These are phyloP conservation scores for Zygosaccharomyces pseudorouxii DNA, from an alignment of 805 yeast genomes.

Conservation along the genomic window DNA sequence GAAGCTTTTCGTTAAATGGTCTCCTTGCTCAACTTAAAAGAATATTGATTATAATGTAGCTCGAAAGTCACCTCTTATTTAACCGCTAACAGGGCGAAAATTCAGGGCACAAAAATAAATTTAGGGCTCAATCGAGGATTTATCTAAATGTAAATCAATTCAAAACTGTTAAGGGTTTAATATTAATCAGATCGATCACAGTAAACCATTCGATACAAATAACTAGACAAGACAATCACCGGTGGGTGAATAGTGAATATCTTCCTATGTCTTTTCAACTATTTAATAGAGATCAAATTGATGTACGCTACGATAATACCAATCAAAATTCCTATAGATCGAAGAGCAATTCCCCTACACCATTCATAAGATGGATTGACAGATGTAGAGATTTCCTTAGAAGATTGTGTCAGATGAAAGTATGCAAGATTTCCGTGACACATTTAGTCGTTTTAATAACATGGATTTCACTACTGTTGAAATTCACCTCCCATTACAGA, in stretches of 20 bases:
- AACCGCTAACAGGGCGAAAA: no score
- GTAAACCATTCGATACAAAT: not conserved
- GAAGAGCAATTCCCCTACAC: not conserved
- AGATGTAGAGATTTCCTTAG: not conserved
- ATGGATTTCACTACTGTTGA: conserved; percentile 47
- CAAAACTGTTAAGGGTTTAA: no score
- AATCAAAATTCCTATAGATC: not conserved
- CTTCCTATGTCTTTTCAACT: conserved; percentile 20
- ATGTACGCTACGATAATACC: conserved; percentile 11
- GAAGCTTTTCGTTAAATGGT: no score
- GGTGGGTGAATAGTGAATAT: not conserved
- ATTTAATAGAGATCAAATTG: conserved; percentile 20
- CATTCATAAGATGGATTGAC: not conserved
- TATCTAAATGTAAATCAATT: no score
- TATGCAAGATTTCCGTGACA: conserved; percentile 50
- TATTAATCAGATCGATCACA: not conserved
- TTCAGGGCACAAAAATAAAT: no score
- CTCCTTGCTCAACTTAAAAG: no score
- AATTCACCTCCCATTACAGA: conserved; percentile 55
- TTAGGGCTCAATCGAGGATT: no score
- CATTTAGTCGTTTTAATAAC: conserved; percentile 50
- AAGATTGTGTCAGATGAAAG: conserved; percentile 7
- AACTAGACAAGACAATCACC: not conserved
- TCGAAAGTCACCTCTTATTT: no score
- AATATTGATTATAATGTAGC: no score